These are phyloP conservation scores for Vitis rotundifolia DNA, from an alignment of 164 flowering plant genomes.

Conservation along the genomic window DNA sequence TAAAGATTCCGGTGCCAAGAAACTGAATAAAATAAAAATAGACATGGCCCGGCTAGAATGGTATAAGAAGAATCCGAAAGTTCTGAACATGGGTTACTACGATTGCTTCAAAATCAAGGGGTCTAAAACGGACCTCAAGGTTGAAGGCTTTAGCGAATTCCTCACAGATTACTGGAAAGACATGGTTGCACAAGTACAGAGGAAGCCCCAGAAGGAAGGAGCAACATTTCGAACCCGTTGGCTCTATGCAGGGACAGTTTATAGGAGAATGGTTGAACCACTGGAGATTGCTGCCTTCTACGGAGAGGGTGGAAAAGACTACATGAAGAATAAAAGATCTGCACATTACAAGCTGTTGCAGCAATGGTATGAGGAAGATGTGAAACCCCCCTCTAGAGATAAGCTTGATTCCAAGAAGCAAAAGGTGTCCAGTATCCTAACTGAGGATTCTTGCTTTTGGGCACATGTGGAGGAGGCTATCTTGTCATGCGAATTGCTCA, in stretches of 20 bases:
- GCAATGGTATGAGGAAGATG: conserved; percentile 31
- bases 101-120: conserved; percentile 31
- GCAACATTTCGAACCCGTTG: conserved; percentile 17
- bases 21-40: conserved; percentile 29
- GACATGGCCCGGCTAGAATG: conserved; percentile 42
- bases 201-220: conserved; percentile 37
- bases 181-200: conserved; percentile 31
- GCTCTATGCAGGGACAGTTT: conserved; percentile 43
- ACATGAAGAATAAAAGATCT: conserved; percentile 24
- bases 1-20: conserved; percentile 15
- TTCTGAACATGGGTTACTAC: conserved; percentile 36
- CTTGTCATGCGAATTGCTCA: conserved; percentile 20
- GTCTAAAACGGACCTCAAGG: conserved; percentile 6
- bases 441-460: conserved; percentile 62
- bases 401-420: neutral
- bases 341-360: conserved; percentile 37
- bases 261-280: conserved; percentile 55
- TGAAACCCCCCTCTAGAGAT: neutral
- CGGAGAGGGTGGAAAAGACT: conserved; percentile 14
- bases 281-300: conserved; percentile 55
- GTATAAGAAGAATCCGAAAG: conserved; percentile 39
- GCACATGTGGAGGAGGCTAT: conserved; percentile 51
- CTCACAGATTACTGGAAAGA: conserved; percentile 44
- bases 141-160: conserved; percentile 6
- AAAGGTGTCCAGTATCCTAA: conserved; percentile 17